A percentile compares a stretch with the other conserved stretches of the same genome.
These are phyloP conservation scores for Hemileia vastatrix DNA, from an alignment of 1,284 basidiomycete species.

Conservation along the genomic window DNA sequence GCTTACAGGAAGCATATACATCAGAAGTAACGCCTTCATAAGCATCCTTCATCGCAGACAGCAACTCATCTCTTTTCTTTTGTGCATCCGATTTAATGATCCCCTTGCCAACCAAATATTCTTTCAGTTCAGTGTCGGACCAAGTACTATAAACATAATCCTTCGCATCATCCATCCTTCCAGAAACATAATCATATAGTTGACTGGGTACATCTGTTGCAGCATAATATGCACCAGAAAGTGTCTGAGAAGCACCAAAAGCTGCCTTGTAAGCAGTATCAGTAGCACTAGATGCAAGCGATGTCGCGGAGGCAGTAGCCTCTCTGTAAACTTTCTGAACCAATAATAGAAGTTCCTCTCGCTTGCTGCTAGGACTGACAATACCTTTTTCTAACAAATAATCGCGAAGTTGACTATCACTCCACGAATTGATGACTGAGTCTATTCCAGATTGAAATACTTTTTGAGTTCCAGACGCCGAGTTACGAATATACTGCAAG, in stretches of 20 bases:
- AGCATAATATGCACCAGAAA: background rate
- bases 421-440: constrained; percentile 54
- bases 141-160: constrained; percentile 82
- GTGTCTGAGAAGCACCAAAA: constrained; percentile 1
- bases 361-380: constrained; percentile 64
- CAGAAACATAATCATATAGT: constrained; percentile 16
- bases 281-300: constrained; percentile 5
- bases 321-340: constrained; percentile 4
- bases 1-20: constrained; percentile 66
- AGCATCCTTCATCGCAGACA: constrained; percentile 55
- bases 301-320: constrained; percentile 15
- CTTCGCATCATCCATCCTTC: constrained; percentile 50
- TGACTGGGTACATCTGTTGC: constrained; percentile 11
- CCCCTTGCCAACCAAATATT: constrained; percentile 65
- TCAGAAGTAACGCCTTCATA: constrained; percentile 57
- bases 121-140: constrained; percentile 62
- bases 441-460: constrained; percentile 53
- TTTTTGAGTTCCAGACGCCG: constrained; percentile 58
- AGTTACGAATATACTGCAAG: constrained; percentile 53
- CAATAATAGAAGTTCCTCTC: constrained; percentile 66
- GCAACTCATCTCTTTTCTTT: constrained; percentile 26
- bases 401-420: constrained; percentile 65
- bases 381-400: constrained; percentile 80
- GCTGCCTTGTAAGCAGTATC: background rate
- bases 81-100: constrained; percentile 53